A percentile compares a stretch with the other conserved stretches of the same genome.
phyloP scores from a whole-genome alignment of 768 basidiomycete species.

The Leccinum variicolor region DNA sequence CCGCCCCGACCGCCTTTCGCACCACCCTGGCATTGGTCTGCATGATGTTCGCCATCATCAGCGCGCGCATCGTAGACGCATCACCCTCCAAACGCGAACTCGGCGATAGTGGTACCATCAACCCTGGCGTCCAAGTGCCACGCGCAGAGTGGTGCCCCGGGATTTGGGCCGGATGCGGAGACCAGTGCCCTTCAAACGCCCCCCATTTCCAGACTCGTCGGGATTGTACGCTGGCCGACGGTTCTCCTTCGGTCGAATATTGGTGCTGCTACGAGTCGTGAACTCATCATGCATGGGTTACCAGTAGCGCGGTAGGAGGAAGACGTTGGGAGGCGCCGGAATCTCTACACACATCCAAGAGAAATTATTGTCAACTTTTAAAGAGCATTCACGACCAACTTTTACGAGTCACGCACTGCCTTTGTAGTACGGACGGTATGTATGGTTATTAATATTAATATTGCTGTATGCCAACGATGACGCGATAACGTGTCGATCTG shows the following conservation, averaged over 20 bases:
- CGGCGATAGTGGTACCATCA: not conserved
- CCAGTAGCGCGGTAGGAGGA: not conserved
- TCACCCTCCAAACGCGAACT: not conserved
- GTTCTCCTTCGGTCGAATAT: slow-evolving; percentile 6
- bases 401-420: not conserved
- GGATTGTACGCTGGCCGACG: slow-evolving; percentile 3
- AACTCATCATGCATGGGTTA: not conserved
- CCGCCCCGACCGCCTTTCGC: not conserved
- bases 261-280: slow-evolving; percentile 13
- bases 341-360: no score
- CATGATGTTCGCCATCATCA: not conserved
- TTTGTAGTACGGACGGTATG: not conserved
- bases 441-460: not conserved
- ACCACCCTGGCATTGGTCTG: not conserved
- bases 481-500: not conserved
- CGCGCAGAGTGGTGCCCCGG: slow-evolving; percentile 8
- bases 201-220: slow-evolving; percentile 14
- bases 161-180: slow-evolving; percentile 10
- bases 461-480: not conserved
- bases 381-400: not conserved
- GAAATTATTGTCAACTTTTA: not conserved
- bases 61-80: not conserved
- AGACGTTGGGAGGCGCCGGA: not conserved
- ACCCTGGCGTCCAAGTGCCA: not conserved
- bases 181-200: slow-evolving; percentile 4